Base-by-base conservation (phyloP, 805 yeast genomes). In the Metschnikowia similis region DNA sequence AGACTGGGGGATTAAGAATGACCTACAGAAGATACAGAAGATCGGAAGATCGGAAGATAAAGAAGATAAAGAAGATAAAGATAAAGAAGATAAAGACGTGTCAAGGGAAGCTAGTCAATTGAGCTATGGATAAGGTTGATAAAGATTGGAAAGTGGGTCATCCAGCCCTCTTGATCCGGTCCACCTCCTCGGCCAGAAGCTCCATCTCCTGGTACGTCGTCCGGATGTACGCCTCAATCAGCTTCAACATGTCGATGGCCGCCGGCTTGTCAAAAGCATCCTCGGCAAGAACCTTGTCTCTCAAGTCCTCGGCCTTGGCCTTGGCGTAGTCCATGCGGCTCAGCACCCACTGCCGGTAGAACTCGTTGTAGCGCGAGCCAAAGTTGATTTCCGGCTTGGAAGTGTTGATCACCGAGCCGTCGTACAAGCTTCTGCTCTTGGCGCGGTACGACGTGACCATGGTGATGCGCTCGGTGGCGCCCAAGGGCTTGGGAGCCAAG, bases 401-500 rank as follows among this genome's bases (percentile, higher is more conserved):
- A 0, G 76, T 70, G 13, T 56, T 48, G 53, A 71, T 63, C 4
- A 64, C 68, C 1, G 74, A 69, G 8, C 56, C 60, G 41, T 71
- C 76, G 40, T 55, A 53, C 21, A 52, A 54, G 34, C 45, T 29
- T 1, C 69, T 62, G 45, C 67, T 59, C 45, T 65, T 67, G 14
- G 75, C 69, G 34, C 72, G 57, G 53, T 67, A 70, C 9, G 71
- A 66, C 4, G 75, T 70, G n/a, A 71, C 76, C 73, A 69, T 67
- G 26, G 76, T 71, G 48, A 71, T 70, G 58, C 76, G 60, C 56
- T 70, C 76, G 30, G 63, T 47, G 11, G 61, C 54, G 1, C 72
- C 73, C 14, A 61, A n/a, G 2, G 73, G 73, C 47, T 57, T 57
- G 8, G 58, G 58, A 6, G 61, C 61, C 56, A 57, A 54, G 37